These are phyloP conservation scores for Populus pruinosa DNA, from an alignment of 345 rosid genomes.

Conservation along the genomic window DNA sequence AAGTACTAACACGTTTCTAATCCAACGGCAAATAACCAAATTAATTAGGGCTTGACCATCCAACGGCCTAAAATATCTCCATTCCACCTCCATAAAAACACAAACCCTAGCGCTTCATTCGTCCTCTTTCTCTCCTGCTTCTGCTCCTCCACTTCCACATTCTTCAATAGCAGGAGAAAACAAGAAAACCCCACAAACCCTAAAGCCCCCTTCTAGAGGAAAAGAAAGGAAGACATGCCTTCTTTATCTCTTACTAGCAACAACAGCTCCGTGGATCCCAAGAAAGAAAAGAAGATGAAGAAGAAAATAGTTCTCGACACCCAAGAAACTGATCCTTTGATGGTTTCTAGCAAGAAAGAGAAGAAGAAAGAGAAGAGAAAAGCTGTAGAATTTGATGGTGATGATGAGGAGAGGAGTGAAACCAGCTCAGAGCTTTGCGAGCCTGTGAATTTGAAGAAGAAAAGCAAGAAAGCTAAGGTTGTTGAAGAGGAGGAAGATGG, in stretches of 20 bases:
- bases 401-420: constrained; percentile 53
- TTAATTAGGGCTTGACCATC: background rate
- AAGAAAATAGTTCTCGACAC: constrained; percentile 42
- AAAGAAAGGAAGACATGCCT: constrained; percentile 43
- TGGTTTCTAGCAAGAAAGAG: background rate
- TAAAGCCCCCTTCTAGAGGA: background rate
- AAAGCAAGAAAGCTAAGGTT: constrained; percentile 46
- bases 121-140: constrained; percentile 37
- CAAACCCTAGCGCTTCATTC: constrained; percentile 24
- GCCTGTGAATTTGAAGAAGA: constrained; percentile 43
- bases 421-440: constrained; percentile 70
- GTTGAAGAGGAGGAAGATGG: constrained; percentile 29
- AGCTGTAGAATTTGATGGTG: constrained; percentile 38
- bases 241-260: constrained; percentile 36
- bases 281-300: constrained; percentile 67
- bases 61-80: constrained; percentile 24
- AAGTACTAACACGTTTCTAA: too few species aligned
- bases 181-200: background rate
- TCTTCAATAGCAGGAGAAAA: constrained; percentile 31
- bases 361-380: constrained; percentile 49
- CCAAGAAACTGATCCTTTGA: constrained; percentile 27
- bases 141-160: constrained; percentile 22
- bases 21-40: too few species aligned
- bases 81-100: constrained; percentile 16
- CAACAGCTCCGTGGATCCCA: constrained; percentile 16